Evolutionary conservation across 108 stramenopile species (phyloP).

Genomic region (Heterococcus sp.): DNA sequence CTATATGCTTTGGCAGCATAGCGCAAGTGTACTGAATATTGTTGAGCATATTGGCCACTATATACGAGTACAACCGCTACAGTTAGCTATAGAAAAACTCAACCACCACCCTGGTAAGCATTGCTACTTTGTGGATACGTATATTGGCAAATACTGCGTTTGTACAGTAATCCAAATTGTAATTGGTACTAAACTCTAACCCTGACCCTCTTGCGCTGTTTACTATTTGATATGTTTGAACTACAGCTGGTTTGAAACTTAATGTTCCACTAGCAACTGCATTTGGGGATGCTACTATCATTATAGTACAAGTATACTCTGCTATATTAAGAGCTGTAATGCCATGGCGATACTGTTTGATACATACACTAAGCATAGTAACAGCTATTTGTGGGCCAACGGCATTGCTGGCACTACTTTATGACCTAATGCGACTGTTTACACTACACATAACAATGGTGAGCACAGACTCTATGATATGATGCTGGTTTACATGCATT

Average conservation of each 20-base stretch:
- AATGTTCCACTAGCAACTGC: neutral
- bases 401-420: neutral
- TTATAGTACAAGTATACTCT: neutral
- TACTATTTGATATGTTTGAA: neutral
- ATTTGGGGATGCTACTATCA: neutral
- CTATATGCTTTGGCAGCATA: too few relatives aligned
- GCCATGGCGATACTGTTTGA: neutral
- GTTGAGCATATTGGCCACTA: too few relatives aligned
- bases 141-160: too few relatives aligned
- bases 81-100: too few relatives aligned
- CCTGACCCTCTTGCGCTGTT: neutral
- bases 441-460: neutral
- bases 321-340: neutral
- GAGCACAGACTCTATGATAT: too few relatives aligned
- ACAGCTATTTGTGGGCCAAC: neutral
- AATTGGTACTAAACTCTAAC: too few relatives aligned
- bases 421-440: neutral
- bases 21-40: too few relatives aligned
- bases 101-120: too few relatives aligned
- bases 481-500: too few relatives aligned
- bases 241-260: neutral
- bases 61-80: too few relatives aligned
- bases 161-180: too few relatives aligned
- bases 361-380: neutral
- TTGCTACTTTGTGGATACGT: too few relatives aligned